Evolutionary conservation across 2,329 filamentous ascomycete genomes (phyloP).

Genomic region (Pseudogymnoascus sp.): DNA sequence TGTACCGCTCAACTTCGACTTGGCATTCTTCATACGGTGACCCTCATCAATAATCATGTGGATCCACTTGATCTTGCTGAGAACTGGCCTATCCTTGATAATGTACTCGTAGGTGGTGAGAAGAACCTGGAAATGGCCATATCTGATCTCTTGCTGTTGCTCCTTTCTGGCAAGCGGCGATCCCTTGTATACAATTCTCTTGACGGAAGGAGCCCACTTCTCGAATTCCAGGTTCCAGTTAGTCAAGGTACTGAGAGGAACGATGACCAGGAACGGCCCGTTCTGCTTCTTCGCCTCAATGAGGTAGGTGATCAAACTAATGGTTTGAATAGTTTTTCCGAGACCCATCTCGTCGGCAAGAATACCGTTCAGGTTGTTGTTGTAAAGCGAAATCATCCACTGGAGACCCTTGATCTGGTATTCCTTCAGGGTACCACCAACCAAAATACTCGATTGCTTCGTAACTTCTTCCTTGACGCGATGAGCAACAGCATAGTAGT

Average conservation of each 20-base stretch:
- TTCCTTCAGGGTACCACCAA: conserved; percentile 89
- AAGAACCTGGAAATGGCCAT: conserved; percentile 90
- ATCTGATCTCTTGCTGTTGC: conserved; percentile 88
- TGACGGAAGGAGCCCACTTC: conserved; percentile 89
- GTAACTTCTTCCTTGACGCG: conserved; percentile 88
- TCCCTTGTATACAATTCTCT: conserved; percentile 91
- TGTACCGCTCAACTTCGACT: conserved; percentile 91
- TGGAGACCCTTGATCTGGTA: conserved; percentile 98
- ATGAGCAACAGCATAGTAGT: conserved; percentile 98
- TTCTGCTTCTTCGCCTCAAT: conserved; percentile 91
- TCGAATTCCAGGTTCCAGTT: conserved; percentile 99
- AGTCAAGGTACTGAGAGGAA: conserved; percentile 90
- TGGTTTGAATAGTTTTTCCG: conserved; percentile 98
- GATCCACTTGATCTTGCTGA: conserved; percentile 99
- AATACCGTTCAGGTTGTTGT: conserved; percentile 99
- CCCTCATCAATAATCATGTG: conserved; percentile 99
- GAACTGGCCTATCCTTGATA: conserved; percentile 91
- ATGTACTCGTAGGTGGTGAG: conserved; percentile 99
- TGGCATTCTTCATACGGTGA: conserved; percentile 98
- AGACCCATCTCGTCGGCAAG: conserved; percentile 99
- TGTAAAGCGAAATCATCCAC: conserved; percentile 99
- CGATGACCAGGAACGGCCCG: conserved; percentile 92
- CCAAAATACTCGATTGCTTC: conserved; percentile 72
- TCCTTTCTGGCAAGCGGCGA: conserved; percentile 80
- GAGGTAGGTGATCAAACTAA: conserved; percentile 92